Evolutionary conservation across 2,329 filamentous ascomycete genomes (phyloP).

Genomic region (Sporothrix brunneoviolacea): DNA sequence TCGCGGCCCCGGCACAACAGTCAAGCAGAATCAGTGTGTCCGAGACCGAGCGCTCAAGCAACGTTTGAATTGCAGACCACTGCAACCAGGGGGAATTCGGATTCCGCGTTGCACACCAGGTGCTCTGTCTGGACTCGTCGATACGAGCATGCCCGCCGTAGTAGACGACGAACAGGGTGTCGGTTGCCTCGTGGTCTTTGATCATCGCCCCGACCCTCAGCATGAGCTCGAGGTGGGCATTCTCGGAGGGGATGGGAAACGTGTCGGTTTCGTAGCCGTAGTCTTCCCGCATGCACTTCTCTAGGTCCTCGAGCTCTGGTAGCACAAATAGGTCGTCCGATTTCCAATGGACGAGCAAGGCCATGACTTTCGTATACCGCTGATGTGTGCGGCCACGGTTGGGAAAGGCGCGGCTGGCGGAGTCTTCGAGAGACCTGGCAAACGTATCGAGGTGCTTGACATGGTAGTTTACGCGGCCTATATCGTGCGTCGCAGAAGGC

Average conservation of each 20-base stretch:
- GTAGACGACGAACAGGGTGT: slow-evolving; percentile 52
- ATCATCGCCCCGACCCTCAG: slow-evolving; percentile 50
- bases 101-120: slow-evolving; percentile 52
- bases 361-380: slow-evolving; percentile 49
- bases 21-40: slow-evolving; percentile 53
- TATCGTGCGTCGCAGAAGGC: slow-evolving; percentile 47
- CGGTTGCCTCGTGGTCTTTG: slow-evolving; percentile 45
- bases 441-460: slow-evolving; percentile 50
- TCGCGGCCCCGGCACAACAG: slow-evolving; percentile 54
- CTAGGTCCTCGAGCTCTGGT: slow-evolving; percentile 50
- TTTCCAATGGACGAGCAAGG: slow-evolving; percentile 50
- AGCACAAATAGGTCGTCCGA: slow-evolving; percentile 53
- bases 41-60: slow-evolving; percentile 50
- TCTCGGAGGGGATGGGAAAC: slow-evolving; percentile 52
- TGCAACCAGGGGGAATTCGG: slow-evolving; percentile 49
- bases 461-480: slow-evolving; percentile 51
- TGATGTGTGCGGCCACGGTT: slow-evolving; percentile 46
- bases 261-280: slow-evolving; percentile 52
- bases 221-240: slow-evolving; percentile 53
- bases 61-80: slow-evolving; percentile 55
- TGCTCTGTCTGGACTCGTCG: slow-evolving; percentile 53
- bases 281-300: slow-evolving; percentile 47
- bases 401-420: slow-evolving; percentile 49
- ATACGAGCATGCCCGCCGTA: slow-evolving; percentile 55
- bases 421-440: slow-evolving; percentile 50